Evolutionary conservation across 2,329 filamentous ascomycete species (phyloP).

Genomic region (Aspergillus udagawae): DNA sequence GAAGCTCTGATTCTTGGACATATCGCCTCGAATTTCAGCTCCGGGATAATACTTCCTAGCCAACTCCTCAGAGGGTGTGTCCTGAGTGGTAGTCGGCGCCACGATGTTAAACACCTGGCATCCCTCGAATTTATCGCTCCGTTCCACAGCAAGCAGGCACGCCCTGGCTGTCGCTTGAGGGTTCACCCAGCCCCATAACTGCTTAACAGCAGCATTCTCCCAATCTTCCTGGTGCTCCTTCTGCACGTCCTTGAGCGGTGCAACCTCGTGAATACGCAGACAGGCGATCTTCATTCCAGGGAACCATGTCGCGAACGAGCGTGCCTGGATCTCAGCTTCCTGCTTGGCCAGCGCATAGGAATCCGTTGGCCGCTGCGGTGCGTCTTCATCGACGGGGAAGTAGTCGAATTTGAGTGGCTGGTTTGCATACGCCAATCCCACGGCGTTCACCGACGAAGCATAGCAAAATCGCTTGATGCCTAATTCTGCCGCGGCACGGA

Average conservation of each 20-base stretch:
- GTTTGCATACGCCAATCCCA: slow-evolving; percentile 36
- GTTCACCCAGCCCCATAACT: slow-evolving; percentile 37
- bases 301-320: slow-evolving; percentile 33
- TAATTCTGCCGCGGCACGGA: slow-evolving; percentile 33
- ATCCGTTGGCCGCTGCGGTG: slow-evolving; percentile 31
- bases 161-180: slow-evolving; percentile 33
- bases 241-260: slow-evolving; percentile 24
- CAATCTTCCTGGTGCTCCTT: slow-evolving; percentile 33
- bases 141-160: slow-evolving; percentile 33
- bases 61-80: slow-evolving; percentile 18
- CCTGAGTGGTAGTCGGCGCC: slow-evolving; percentile 28
- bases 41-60: slow-evolving; percentile 24
- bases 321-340: slow-evolving; percentile 33
- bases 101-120: slow-evolving; percentile 35
- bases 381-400: slow-evolving; percentile 38
- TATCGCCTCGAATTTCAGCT: slow-evolving; percentile 18
- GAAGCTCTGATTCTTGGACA: slow-evolving; percentile 22
- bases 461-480: slow-evolving; percentile 36
- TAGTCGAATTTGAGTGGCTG: slow-evolving; percentile 34
- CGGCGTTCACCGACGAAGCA: slow-evolving; percentile 36
- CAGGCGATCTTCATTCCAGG: slow-evolving; percentile 37
- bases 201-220: slow-evolving; percentile 31
- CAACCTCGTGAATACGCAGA: slow-evolving; percentile 38
- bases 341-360: slow-evolving; percentile 36
- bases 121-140: slow-evolving; percentile 28